These are phyloP conservation scores for Penicillium sp. DNA, from an alignment of 2,329 filamentous ascomycete species.

Conservation along the genomic window DNA sequence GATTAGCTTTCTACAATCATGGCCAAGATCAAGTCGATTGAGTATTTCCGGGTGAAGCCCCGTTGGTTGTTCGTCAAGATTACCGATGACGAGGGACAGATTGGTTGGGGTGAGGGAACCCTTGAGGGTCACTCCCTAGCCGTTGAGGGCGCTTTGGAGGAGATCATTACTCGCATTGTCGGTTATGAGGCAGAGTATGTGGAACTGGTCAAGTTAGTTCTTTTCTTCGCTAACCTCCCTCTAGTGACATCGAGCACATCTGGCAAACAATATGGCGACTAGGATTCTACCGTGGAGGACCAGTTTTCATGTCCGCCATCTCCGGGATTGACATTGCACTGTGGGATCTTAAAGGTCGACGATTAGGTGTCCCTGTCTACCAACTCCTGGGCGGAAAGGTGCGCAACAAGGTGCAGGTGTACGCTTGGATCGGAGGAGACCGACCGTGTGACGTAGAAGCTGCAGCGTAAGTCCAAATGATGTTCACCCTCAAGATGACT, in stretches of 20 bases:
- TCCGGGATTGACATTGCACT: slow-evolving; percentile 76
- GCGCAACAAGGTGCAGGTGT: slow-evolving; percentile 67
- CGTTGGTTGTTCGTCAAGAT: slow-evolving; percentile 80
- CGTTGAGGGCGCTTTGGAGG: slow-evolving; percentile 71
- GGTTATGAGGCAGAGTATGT: slow-evolving; percentile 70
- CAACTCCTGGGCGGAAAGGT: slow-evolving; percentile 73
- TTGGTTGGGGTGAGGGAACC: slow-evolving; percentile 74
- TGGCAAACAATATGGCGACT: slow-evolving; percentile 73
- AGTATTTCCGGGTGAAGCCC: slow-evolving; percentile 74
- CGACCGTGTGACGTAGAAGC: slow-evolving; percentile 64
- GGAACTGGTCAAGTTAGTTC: not conserved
- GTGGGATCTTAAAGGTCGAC: slow-evolving; percentile 74
- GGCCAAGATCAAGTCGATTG: slow-evolving; percentile 64
- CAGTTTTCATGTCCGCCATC: slow-evolving; percentile 77
- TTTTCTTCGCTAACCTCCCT: not conserved
- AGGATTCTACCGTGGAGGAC: slow-evolving; percentile 74
- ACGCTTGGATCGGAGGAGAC: slow-evolving; percentile 77
- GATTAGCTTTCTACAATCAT: slow-evolving; percentile 41
- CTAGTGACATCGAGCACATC: slow-evolving; percentile 74
- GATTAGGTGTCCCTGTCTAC: slow-evolving; percentile 67
- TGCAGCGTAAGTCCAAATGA: slow-evolving; percentile 44
- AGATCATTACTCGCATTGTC: slow-evolving; percentile 60
- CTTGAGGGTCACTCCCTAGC: slow-evolving; percentile 73
- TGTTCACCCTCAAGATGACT: not conserved
- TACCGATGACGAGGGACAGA: slow-evolving; percentile 63